A percentile compares a stretch with the other conserved stretches of the same genome.
Conservation (phyloP, 495 filamentous ascomycete genomes). For the Beverwykella pulmonaria region DNA sequence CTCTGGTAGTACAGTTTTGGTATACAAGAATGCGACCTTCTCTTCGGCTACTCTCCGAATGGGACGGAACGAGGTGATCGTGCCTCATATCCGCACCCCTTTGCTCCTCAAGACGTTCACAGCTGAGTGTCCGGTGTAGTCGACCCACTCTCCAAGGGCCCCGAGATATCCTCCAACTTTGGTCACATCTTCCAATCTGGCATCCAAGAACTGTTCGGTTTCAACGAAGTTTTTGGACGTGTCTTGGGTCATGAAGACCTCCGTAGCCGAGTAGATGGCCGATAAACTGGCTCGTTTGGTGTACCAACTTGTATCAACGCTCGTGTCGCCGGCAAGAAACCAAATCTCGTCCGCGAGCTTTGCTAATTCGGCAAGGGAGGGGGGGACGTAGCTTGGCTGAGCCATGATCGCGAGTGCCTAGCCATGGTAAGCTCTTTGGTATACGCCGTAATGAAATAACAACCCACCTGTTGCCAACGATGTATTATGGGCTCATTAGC, state of each 20-base stretch:
- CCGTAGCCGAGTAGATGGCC: slow-evolving; percentile 74
- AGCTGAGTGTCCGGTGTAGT: slow-evolving; percentile 68
- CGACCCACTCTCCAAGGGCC: slow-evolving; percentile 69
- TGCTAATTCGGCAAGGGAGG: slow-evolving; percentile 78
- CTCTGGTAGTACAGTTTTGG: neutral
- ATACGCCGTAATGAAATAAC: neutral
- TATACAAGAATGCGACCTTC: neutral
- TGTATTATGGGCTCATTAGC: slow-evolving; percentile 69
- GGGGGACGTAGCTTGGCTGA: slow-evolving; percentile 70
- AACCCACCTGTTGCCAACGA: slow-evolving; percentile 80
- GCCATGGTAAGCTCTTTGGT: neutral
- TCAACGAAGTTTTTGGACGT: slow-evolving; percentile 63
- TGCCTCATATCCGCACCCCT: slow-evolving; percentile 44
- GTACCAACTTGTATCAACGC: slow-evolving; percentile 87
- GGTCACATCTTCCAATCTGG: slow-evolving; percentile 71
- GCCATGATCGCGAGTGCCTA: slow-evolving; percentile 91
- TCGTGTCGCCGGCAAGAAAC: slow-evolving; percentile 76
- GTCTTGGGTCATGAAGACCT: slow-evolving; percentile 94
- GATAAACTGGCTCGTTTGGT: slow-evolving; percentile 79
- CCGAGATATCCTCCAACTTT: slow-evolving; percentile 61
- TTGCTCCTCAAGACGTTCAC: slow-evolving; percentile 49
- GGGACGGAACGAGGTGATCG: neutral
- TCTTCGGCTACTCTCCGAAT: neutral
- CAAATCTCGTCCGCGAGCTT: slow-evolving; percentile 84
- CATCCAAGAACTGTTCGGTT: slow-evolving; percentile 76